phyloP scores from a whole-genome alignment of 1,284 basidiomycete species.

The Ganoderma meredithae region DNA sequence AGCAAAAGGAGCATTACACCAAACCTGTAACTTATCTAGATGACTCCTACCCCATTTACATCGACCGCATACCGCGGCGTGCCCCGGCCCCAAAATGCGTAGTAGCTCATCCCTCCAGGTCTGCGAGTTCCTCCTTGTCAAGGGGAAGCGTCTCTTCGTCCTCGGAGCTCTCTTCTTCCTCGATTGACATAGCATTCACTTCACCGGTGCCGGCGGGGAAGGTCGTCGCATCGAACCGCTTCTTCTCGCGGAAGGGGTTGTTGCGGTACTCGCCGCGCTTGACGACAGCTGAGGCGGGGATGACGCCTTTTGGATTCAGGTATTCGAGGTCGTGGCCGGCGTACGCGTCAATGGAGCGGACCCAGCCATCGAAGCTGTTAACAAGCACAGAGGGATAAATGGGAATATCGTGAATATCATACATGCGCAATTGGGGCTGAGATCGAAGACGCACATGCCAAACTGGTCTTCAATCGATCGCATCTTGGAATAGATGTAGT shows the following conservation, averaged over 20 bases:
- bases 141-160: constrained; percentile 59
- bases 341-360: constrained; percentile 73
- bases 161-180: constrained; percentile 54
- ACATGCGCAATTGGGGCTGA: neutral
- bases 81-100: neutral
- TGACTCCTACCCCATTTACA: neutral
- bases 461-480: constrained; percentile 82
- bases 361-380: constrained; percentile 78
- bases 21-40: neutral
- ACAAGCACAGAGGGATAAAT: neutral
- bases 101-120: constrained; percentile 68
- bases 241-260: constrained; percentile 67
- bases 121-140: constrained; percentile 65
- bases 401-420: neutral
- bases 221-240: constrained; percentile 68
- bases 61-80: neutral
- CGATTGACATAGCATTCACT: constrained; percentile 48
- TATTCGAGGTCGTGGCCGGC: constrained; percentile 74
- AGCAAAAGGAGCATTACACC: neutral
- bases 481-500: constrained; percentile 86
- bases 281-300: constrained; percentile 73
- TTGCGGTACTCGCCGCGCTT: constrained; percentile 36
- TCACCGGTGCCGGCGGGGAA: constrained; percentile 47
- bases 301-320: constrained; percentile 73
- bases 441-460: constrained; percentile 70